Evolutionary conservation across 768 basidiomycete species (phyloP).

Genomic region (Glaciozyma antarctica): DNA sequence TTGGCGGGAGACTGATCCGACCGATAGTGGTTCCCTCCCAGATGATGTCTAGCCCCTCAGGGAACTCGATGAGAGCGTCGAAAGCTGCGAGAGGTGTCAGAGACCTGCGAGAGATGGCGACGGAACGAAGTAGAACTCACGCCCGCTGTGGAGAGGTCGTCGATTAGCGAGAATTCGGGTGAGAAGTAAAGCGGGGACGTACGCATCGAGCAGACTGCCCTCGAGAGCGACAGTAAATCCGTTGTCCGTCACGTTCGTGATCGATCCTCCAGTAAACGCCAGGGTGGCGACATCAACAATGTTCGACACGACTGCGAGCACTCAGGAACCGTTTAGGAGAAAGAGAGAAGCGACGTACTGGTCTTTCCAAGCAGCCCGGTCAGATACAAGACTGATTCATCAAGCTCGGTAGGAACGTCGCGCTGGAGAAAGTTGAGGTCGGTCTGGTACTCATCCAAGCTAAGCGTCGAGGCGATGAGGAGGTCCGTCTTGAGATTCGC

Average conservation of each 20-base stretch:
- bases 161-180: background rate
- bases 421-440: slow-evolving; percentile 53
- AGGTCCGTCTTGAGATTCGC: slow-evolving; percentile 50
- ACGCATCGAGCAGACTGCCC: slow-evolving; percentile 12
- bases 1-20: slow-evolving; percentile 52
- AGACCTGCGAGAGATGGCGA: slow-evolving; percentile 43
- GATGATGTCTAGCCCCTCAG: slow-evolving; percentile 55
- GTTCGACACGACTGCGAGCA: slow-evolving; percentile 8
- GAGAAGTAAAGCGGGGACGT: background rate
- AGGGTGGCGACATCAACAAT: slow-evolving; percentile 53
- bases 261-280: slow-evolving; percentile 51
- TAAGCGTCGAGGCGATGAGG: slow-evolving; percentile 47
- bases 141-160: slow-evolving; percentile 44
- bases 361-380: slow-evolving; percentile 63
- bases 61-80: slow-evolving; percentile 41
- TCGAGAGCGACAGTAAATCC: slow-evolving; percentile 57
- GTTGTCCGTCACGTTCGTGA: slow-evolving; percentile 50
- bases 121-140: too few relatives aligned
- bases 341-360: slow-evolving; percentile 3
- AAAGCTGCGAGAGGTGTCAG: slow-evolving; percentile 32
- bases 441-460: slow-evolving; percentile 57
- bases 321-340: slow-evolving; percentile 45
- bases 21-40: slow-evolving; percentile 61
- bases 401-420: slow-evolving; percentile 54
- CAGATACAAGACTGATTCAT: slow-evolving; percentile 55